Base-by-base conservation (phyloP, 345 rosid species). In the Populus euphratica region DNA sequence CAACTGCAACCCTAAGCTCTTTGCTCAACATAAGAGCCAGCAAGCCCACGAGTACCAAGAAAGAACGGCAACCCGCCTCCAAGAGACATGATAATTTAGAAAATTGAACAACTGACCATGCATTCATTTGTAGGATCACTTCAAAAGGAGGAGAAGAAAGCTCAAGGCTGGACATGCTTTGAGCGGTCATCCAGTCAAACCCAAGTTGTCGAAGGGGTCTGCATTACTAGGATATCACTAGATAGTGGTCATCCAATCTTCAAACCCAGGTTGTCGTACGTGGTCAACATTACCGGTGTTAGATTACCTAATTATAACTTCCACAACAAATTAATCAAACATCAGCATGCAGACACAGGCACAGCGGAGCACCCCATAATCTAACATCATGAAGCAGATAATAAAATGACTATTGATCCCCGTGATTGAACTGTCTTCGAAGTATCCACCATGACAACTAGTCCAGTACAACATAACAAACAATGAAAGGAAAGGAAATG, bases 1-100 rank as follows among this genome's bases (percentile, higher is more conserved):
- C 38, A 17, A 36, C 33, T 41, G 35, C 49, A 33, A 29, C 50
- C 17, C 44, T 79, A 78, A 73, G 94, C 88, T 82, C 97, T 90
- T 70, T 91, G 93, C 78, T 96, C 98, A 76, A 96, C 88, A 74
- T 93, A 93, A 11, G 98, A 92, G 31, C 99, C 96, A 44, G 96
- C 88, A 78, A 96, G 91, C 73, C 98, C 98, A 36, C 98, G 93
- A 68, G 98, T 93, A 73, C 93, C 95, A 33, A 5, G 5, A 33
- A 65, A 92, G 94, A 79, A 93, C 92, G 4, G 97, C 86, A 82
- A 93, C 91, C 98, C 92, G 91, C 79, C 21, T 62, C 52, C 77
- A 12, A 50, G 68, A 38, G 21, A 31, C 47, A 23, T 64, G 59
- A 1, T 0, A 31, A 4, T 23, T 75, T 35, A 70, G 62, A 36